phyloP scores from a whole-genome alignment of 192 early-diverging fungal species.

The Backusella tarrabulga region DNA sequence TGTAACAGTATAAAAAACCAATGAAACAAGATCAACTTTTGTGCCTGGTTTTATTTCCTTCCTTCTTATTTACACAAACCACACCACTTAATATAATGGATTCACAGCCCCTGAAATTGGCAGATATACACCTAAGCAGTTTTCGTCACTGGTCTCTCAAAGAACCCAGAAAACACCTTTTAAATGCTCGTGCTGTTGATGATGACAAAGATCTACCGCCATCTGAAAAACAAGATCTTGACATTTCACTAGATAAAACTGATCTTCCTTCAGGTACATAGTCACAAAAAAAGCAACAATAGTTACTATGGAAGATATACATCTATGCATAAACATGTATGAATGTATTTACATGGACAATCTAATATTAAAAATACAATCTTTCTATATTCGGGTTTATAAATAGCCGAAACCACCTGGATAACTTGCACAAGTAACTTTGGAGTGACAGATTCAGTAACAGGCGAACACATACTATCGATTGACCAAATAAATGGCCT shows the following conservation, averaged over 20 bases:
- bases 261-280: not conserved
- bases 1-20: not conserved
- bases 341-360: not conserved
- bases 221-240: not conserved
- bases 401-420: not conserved
- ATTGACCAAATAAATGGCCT: not conserved
- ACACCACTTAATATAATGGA: not conserved
- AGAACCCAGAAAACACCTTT: not conserved
- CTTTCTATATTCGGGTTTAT: not conserved
- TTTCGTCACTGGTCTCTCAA: not conserved
- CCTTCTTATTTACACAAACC: not conserved
- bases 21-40: not conserved
- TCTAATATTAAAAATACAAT: not conserved
- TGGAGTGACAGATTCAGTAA: slow-evolving; percentile 1
- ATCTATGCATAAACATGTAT: not conserved
- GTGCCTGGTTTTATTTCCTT: not conserved
- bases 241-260: not conserved
- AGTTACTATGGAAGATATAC: not conserved
- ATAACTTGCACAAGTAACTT: not conserved
- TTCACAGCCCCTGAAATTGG: not conserved
- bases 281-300: not conserved
- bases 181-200: not conserved
- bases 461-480: not conserved
- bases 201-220: not conserved
- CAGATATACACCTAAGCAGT: not conserved